Base-by-base conservation (phyloP, 805 yeast genomes). In the Barnettozyma californica region DNA sequence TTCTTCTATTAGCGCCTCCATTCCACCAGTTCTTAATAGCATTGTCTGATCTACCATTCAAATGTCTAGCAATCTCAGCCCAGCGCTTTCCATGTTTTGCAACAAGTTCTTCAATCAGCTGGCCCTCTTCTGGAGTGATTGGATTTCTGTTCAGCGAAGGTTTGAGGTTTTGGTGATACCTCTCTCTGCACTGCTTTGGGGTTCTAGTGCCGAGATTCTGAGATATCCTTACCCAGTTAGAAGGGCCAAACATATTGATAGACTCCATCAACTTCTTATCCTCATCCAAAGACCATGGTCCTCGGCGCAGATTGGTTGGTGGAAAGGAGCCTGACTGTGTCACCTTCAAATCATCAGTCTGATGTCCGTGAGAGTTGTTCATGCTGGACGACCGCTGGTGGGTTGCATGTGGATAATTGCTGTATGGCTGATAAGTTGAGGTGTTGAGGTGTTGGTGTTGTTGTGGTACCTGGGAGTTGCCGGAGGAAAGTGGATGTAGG, bases 21-120 rank as follows among this genome's bases (percentile, higher is more conserved):
- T 88, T 88, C 96, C 96, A 89, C 96, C 96, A 90, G 68, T 90
- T 90, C 63, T 88, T 88, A 58, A 88, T 87, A 19, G 95, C 90
- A 64, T 88, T 89, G 65, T 89, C 97, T n/a, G 85, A 77, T 46
- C 97, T 72, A 2, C 96, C 96, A 53, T 86, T 84, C 49, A 89
- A 69, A 65, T 88, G 95, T 45, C 96, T 76, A 16, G 96, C 88
- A 41, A 89, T 90, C 61, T 87, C 96, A 0, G 97, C 96, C 97
- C 97, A 89, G 58, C 87, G 77, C 65, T 89, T 88, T 41, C 97
- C 97, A 62, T 87, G 80, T 54, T 80, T 77, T 10, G 73, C 77
- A 37, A 90, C 96, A 47, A 90, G 73, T 53, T 80, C 81, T 68
- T 89, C 96, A 53, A 89, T 90, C 51, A 81, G 71, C 37, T 74